Evolutionary conservation across 2,329 filamentous ascomycete genomes (phyloP).

Genomic region (Pseudopithomyces maydicus): DNA sequence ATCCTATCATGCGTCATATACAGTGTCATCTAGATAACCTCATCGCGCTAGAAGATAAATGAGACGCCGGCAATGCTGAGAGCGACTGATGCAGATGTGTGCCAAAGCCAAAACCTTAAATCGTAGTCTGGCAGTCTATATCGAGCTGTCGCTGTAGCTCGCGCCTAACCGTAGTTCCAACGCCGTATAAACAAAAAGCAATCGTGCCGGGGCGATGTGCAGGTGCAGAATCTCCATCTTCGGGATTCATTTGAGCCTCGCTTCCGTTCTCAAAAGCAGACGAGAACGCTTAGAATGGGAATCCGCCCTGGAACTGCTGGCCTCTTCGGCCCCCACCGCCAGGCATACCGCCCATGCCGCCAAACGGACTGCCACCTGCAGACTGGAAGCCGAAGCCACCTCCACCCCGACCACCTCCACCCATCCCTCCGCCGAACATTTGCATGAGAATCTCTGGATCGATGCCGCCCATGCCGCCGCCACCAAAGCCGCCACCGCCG

Average conservation of each 20-base stretch:
- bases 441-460: slow-evolving; percentile 8
- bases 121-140: slow-evolving; percentile 1
- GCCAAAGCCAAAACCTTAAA: not conserved
- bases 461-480: slow-evolving; percentile 39
- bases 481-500: slow-evolving; percentile 53
- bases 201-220: slow-evolving; percentile 1
- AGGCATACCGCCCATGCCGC: slow-evolving; percentile 34
- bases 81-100: not conserved
- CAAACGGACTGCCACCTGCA: slow-evolving; percentile 48
- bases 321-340: slow-evolving; percentile 35
- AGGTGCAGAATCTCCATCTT: not conserved
- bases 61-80: slow-evolving; percentile 5
- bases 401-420: slow-evolving; percentile 55
- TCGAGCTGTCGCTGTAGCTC: slow-evolving; percentile 4
- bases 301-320: slow-evolving; percentile 39
- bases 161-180: slow-evolving; percentile 5
- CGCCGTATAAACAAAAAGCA: slow-evolving; percentile 2
- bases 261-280: not conserved
- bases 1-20: slow-evolving; percentile 1
- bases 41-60: not conserved
- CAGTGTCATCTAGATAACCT: not conserved
- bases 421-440: slow-evolving; percentile 50
- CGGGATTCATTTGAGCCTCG: not conserved
- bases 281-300: slow-evolving; percentile 27
- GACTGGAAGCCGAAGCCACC: slow-evolving; percentile 53